Evolutionary conservation across 106 monocot genomes (phyloP).

Genomic region (Iris macrosiphon): DNA sequence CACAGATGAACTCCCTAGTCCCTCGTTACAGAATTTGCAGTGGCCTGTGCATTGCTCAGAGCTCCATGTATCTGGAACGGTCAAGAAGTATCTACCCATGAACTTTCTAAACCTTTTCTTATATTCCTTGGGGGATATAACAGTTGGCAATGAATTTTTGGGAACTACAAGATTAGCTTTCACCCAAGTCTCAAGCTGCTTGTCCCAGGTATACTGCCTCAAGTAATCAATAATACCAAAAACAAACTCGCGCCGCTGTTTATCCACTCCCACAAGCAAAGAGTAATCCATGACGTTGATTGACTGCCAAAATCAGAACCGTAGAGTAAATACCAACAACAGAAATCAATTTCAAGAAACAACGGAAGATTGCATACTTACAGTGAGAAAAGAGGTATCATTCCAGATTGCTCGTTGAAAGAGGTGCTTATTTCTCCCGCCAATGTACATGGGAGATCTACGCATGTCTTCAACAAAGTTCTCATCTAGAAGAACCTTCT

Average conservation of each 20-base stretch:
- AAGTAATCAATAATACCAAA: slow-evolving; percentile 91
- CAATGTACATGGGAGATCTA: slow-evolving; percentile 58
- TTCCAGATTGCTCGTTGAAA: slow-evolving; percentile 85
- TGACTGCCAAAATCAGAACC: slow-evolving; percentile 28
- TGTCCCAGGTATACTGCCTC: slow-evolving; percentile 87
- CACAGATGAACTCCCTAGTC: background rate
- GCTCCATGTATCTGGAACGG: slow-evolving; percentile 70
- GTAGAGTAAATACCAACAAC: no score
- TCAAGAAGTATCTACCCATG: slow-evolving; percentile 74
- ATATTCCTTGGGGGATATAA: slow-evolving; percentile 82
- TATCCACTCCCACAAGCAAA: slow-evolving; percentile 81
- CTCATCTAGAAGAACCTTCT: slow-evolving; percentile 60
- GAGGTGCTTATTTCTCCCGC: slow-evolving; percentile 66
- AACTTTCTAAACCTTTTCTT: slow-evolving; percentile 82
- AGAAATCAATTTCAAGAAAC: background rate
- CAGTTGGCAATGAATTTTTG: slow-evolving; percentile 57
- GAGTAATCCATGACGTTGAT: slow-evolving; percentile 95
- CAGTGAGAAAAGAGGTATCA: slow-evolving; percentile 75
- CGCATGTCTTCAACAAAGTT: slow-evolving; percentile 85
- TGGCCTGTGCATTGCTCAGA: slow-evolving; percentile 19
- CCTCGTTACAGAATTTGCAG: slow-evolving; percentile 23
- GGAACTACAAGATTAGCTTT: slow-evolving; percentile 69
- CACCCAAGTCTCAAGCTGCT: slow-evolving; percentile 86
- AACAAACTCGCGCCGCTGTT: slow-evolving; percentile 56
- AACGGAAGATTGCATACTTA: slow-evolving; percentile 18